These are phyloP conservation scores for Lonicera japonica DNA, from an alignment of 129 eudicot genomes.

Conservation along the genomic window DNA sequence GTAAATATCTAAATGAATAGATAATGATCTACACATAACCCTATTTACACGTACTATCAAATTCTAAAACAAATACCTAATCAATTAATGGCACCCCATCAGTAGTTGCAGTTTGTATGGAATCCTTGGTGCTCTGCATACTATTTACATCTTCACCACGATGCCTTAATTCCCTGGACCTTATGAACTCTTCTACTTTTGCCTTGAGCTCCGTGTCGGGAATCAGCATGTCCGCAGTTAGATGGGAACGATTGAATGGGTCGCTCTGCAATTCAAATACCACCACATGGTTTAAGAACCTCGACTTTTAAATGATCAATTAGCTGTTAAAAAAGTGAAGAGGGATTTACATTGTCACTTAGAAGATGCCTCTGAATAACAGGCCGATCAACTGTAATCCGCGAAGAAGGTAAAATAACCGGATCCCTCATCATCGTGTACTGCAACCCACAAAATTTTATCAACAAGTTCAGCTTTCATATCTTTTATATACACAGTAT, in stretches of 20 bases:
- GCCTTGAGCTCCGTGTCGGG: slow-evolving; percentile 80
- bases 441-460: slow-evolving; percentile 36
- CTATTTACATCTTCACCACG: slow-evolving; percentile 29
- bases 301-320: not conserved
- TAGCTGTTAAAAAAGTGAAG: not conserved
- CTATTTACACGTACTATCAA: not conserved
- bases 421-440: slow-evolving; percentile 94
- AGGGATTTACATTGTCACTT: slow-evolving; percentile 53
- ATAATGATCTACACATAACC: too few species aligned
- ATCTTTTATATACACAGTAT: not conserved
- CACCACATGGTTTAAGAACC: not conserved
- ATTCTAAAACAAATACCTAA: slow-evolving; percentile 23
- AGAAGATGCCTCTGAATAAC: slow-evolving; percentile 96
- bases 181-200: slow-evolving; percentile 66
- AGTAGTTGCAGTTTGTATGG: slow-evolving; percentile 42
- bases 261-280: slow-evolving; percentile 55
- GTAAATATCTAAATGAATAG: too few species aligned
- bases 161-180: slow-evolving; percentile 43
- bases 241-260: slow-evolving; percentile 93
- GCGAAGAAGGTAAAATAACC: slow-evolving; percentile 87
- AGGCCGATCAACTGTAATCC: slow-evolving; percentile 75
- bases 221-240: slow-evolving; percentile 83
- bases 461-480: slow-evolving; percentile 2
- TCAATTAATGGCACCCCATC: slow-evolving; percentile 45
- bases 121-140: slow-evolving; percentile 45